phyloP scores from a whole-genome alignment of 257 asterid species.

The Plantago ovata region DNA sequence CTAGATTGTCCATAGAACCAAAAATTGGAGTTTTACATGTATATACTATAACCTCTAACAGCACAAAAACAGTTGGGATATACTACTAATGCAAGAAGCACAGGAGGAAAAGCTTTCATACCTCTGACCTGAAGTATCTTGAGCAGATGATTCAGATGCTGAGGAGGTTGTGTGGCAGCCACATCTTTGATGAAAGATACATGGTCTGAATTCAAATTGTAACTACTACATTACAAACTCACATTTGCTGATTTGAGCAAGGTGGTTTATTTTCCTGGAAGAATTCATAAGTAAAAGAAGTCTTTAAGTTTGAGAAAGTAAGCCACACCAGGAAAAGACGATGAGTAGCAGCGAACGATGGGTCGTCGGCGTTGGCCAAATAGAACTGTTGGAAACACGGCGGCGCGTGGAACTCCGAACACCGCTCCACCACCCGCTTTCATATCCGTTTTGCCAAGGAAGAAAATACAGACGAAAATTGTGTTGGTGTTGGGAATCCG shows the following conservation, averaged over 20 bases:
- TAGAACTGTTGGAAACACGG: slow-evolving; percentile 43
- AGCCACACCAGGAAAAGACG: slow-evolving; percentile 53
- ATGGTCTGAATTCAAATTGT: slow-evolving; percentile 48
- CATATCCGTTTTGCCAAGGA: slow-evolving; percentile 37
- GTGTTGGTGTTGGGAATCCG: slow-evolving; percentile 19
- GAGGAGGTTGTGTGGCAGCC: slow-evolving; percentile 76
- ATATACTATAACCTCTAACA: too few species aligned
- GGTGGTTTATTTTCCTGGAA: background rate
- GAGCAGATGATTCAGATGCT: slow-evolving; percentile 76
- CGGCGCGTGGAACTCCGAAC: slow-evolving; percentile 79
- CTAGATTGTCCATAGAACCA: too few species aligned
- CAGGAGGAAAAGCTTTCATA: slow-evolving; percentile 20
- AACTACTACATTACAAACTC: slow-evolving; percentile 6
- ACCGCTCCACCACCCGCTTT: slow-evolving; percentile 58
- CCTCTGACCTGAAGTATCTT: slow-evolving; percentile 83
- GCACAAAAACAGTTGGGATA: too few species aligned
- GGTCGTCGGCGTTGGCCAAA: slow-evolving; percentile 41
- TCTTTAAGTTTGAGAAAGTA: background rate
- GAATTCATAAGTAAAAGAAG: background rate
- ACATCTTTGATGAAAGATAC: slow-evolving; percentile 67
- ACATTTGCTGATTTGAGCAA: background rate
- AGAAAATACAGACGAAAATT: background rate
- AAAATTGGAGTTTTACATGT: too few species aligned
- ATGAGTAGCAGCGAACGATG: slow-evolving; percentile 65
- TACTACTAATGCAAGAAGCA: too few species aligned